Evolutionary conservation across 140 eudicot genomes (phyloP), one percentile per base, ranked within the genome.

Genomic region (Oenanthe javanica): DNA sequence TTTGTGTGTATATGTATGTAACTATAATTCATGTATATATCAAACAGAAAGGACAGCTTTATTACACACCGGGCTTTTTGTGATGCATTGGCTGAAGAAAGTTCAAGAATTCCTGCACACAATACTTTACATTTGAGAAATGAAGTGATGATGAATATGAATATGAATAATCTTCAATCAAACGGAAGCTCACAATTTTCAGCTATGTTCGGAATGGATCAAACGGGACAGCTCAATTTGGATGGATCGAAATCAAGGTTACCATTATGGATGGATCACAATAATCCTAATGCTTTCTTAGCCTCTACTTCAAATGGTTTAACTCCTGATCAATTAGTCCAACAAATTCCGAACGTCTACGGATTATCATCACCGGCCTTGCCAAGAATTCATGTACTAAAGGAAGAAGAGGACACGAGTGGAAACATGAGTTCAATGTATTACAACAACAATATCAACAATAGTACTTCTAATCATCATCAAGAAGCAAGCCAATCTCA

Each of bases 61-160:
- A 93, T 93, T 80, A 93, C 98, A 4, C 98, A 93, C 81, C 83
- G 98, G 85, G 98, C 98, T 23, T 93, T 93, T 74, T 93, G 98
- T 82, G 98, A 93, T 82, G 98, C 98, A 23, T 85, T 93, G 81
- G 92, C 91, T 3, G 96, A 93, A 83, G 98, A 93, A 77, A 91
- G 86, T 63, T 86, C 91, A 15, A 88, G 97, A 79, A 78, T 82
- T 81, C 89, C 91, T 3, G 27, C 84, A 25, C 25, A 87, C 40
- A 88, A 89, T 89, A 61, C 69, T 61, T 82, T 91, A 38, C 89
- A 82, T 59, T 89, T 89, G 79, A 82, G 87, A 61, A 92, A 89
- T 47, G 87, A 91, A 5, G 61, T 91, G 79, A 63, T 89, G 81
- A 63, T 88, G n/a, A n/a, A n/a, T n/a, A n/a, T n/a, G 78, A 84